Conservation (phyloP, 164 flowering plant species). For the Sextonia rubra region DNA sequence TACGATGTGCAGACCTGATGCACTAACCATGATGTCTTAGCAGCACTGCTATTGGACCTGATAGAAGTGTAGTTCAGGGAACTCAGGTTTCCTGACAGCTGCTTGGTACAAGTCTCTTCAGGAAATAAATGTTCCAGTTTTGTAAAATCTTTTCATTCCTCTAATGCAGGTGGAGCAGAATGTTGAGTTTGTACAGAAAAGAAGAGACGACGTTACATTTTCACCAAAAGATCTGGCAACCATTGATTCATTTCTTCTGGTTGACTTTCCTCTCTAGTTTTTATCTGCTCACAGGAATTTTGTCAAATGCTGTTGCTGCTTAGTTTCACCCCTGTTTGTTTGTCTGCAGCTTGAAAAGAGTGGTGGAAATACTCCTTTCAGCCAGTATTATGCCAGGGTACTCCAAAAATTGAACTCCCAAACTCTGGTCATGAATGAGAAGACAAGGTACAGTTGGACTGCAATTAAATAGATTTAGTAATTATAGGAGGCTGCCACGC, state of each 20-base stretch:
- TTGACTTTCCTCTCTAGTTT: conserved; percentile 15
- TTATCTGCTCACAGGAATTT: neutral
- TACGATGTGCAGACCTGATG: too few species aligned
- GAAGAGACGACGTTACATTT: conserved; percentile 75
- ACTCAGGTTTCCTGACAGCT: neutral
- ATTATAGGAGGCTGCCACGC: too few species aligned
- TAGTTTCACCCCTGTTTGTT: neutral
- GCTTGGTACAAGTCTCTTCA: neutral
- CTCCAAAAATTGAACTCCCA: conserved; percentile 15
- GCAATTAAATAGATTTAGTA: too few species aligned
- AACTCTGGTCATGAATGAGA: conserved; percentile 4
- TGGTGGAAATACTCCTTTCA: conserved; percentile 19
- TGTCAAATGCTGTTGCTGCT: neutral
- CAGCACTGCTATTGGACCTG: neutral
- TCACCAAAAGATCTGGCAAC: conserved; percentile 78
- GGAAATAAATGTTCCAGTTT: neutral
- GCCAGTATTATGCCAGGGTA: conserved; percentile 23
- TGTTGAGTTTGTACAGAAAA: conserved; percentile 64
- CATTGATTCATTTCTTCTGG: conserved; percentile 84
- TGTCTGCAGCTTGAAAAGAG: conserved; percentile 16
- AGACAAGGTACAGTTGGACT: conserved; percentile 14
- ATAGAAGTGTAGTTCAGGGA: neutral
- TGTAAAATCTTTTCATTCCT: neutral
- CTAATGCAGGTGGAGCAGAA: conserved; percentile 72
- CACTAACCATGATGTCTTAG: neutral